Evolutionary conservation across 2,329 filamentous ascomycete species (phyloP).

Genomic region (Cercospora citrullina): DNA sequence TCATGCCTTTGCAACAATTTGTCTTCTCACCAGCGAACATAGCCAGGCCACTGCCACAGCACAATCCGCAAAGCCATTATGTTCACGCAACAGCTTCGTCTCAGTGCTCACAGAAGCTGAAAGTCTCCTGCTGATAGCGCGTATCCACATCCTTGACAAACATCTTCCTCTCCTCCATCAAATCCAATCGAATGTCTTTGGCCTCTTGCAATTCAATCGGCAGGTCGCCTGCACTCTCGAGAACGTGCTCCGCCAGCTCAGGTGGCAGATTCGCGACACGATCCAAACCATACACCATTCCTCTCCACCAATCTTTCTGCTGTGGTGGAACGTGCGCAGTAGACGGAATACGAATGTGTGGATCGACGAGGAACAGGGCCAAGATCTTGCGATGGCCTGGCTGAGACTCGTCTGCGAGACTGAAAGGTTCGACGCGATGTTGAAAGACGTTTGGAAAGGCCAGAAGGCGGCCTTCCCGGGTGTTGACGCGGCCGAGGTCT

Average conservation of each 20-base stretch:
- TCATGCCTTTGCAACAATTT: too few species aligned
- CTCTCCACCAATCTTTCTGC: slow-evolving; percentile 48
- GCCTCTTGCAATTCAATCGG: slow-evolving; percentile 35
- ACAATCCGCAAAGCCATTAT: not conserved
- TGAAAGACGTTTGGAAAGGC: slow-evolving; percentile 59
- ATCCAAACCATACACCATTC: slow-evolving; percentile 24
- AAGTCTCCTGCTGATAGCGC: slow-evolving; percentile 24
- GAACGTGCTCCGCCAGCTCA: slow-evolving; percentile 35
- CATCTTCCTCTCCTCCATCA: slow-evolving; percentile 38
- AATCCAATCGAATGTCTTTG: slow-evolving; percentile 29
- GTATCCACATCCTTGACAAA: slow-evolving; percentile 24
- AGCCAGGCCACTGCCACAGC: too few species aligned
- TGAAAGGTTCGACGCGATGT: slow-evolving; percentile 54
- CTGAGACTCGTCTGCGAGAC: slow-evolving; percentile 51
- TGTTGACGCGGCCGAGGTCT: slow-evolving; percentile 52
- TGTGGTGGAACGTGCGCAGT: slow-evolving; percentile 56
- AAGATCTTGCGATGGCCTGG: slow-evolving; percentile 60
- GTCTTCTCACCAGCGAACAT: too few species aligned
- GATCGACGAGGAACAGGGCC: slow-evolving; percentile 61
- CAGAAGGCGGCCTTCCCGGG: slow-evolving; percentile 52
- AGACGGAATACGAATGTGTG: slow-evolving; percentile 52
- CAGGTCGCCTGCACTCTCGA: slow-evolving; percentile 32
- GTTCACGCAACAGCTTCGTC: not conserved
- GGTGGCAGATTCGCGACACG: slow-evolving; percentile 28
- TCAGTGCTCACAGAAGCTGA: slow-evolving; percentile 38